These are phyloP conservation scores for Kwoniella pini DNA, from an alignment of 768 basidiomycete species.

Conservation along the genomic window DNA sequence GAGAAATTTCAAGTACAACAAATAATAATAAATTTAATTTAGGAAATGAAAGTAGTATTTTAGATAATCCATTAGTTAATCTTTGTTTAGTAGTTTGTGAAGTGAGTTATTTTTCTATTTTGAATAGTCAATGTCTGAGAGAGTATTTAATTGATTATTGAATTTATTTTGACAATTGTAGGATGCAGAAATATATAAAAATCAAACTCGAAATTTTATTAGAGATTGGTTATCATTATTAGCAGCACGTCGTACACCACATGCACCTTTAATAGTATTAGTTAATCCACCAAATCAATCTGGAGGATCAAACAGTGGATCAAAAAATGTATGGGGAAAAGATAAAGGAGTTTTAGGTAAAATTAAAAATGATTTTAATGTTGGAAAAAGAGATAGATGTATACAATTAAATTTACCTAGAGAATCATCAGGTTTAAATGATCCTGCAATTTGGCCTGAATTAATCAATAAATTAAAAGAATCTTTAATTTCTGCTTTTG, in stretches of 20 bases:
- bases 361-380: constrained; percentile 86
- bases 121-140: too few species aligned
- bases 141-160: not conserved
- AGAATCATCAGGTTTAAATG: constrained; percentile 67
- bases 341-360: constrained; percentile 83
- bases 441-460: constrained; percentile 82
- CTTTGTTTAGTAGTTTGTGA: constrained; percentile 85
- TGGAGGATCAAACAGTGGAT: constrained; percentile 1
- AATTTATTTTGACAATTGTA: constrained; percentile 30
- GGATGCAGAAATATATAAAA: constrained; percentile 76
- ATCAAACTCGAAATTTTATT: constrained; percentile 75
- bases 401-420: constrained; percentile 49
- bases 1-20: constrained; percentile 20
- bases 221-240: constrained; percentile 83
- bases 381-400: constrained; percentile 72
- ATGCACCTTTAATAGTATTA: constrained; percentile 91
- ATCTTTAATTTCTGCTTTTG: constrained; percentile 78
- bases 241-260: constrained; percentile 63
- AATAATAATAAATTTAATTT: not conserved
- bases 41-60: constrained; percentile 63
- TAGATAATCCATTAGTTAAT: constrained; percentile 85
- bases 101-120: constrained; percentile 62
- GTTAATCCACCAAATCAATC: constrained; percentile 62
- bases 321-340: constrained; percentile 71
- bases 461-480: constrained; percentile 87